A percentile compares a stretch with the other conserved stretches of the same genome.
Conservation (phyloP, 208 protist species). For the Leishmania aethiopica region DNA sequence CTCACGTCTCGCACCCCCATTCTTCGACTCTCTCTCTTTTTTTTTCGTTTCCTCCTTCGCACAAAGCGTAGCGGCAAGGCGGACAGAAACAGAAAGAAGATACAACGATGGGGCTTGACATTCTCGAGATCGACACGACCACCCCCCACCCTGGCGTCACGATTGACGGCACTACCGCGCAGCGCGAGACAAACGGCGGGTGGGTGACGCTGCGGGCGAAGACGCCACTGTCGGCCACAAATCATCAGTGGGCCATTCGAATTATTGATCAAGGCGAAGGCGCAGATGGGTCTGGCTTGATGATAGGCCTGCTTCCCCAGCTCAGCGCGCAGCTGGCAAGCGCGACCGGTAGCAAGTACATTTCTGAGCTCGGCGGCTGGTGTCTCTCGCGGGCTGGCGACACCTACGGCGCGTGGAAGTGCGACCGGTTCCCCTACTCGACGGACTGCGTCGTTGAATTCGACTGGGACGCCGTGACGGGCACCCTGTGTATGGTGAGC, state of each 20-base stretch:
- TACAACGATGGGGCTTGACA: slow-evolving; percentile 69
- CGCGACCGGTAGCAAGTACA: slow-evolving; percentile 87
- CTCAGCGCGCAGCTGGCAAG: slow-evolving; percentile 46
- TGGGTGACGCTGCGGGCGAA: slow-evolving; percentile 91
- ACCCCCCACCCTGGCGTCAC: slow-evolving; percentile 87
- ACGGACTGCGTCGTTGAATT: slow-evolving; percentile 92
- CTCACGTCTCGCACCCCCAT: background rate
- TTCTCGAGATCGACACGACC: slow-evolving; percentile 80
- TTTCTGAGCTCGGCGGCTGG: slow-evolving; percentile 91
- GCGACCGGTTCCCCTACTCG: slow-evolving; percentile 82
- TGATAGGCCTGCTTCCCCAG: slow-evolving; percentile 87
- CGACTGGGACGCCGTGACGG: slow-evolving; percentile 76
- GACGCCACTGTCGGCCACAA: slow-evolving; percentile 58
- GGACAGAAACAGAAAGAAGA: background rate
- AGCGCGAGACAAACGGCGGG: slow-evolving; percentile 87
- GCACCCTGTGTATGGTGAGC: slow-evolving; percentile 85
- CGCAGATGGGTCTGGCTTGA: slow-evolving; percentile 86
- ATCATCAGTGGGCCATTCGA: slow-evolving; percentile 89
- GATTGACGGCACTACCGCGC: slow-evolving; percentile 64
- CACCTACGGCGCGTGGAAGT: slow-evolving; percentile 90
- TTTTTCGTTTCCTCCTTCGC: background rate
- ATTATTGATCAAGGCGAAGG: slow-evolving; percentile 91
- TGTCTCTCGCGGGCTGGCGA: slow-evolving; percentile 88
- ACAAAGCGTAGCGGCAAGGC: background rate
- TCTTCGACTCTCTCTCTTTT: background rate